These are phyloP conservation scores for Linderniella brevidens DNA, from an alignment of 257 asterid genomes.

Conservation along the genomic window DNA sequence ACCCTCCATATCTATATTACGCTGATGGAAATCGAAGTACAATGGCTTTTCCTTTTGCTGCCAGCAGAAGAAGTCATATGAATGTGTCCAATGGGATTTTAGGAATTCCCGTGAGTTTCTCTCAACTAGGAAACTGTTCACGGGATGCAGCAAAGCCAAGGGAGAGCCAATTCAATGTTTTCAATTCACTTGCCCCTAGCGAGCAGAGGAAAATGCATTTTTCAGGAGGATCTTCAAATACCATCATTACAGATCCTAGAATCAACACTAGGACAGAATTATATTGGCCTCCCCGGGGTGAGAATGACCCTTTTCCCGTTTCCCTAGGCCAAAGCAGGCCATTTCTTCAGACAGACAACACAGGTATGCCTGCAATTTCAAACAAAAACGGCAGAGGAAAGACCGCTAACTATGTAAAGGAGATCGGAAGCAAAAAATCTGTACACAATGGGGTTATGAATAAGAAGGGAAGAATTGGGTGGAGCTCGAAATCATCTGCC, in stretches of 20 bases:
- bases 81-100: too few relatives aligned
- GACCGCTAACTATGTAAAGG: conserved; percentile 14
- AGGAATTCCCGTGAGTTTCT: conserved; percentile 3
- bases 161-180: conserved; percentile 18
- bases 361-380: conserved; percentile 11
- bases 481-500: conserved; percentile 10
- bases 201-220: conserved; percentile 22
- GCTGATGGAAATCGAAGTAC: conserved; percentile 13
- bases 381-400: conserved; percentile 17
- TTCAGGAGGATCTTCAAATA: conserved; percentile 17
- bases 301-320: conserved; percentile 15
- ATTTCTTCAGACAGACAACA: conserved; percentile 13
- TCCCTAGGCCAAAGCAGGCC: conserved; percentile 12
- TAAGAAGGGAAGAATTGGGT: conserved; percentile 14
- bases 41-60: conserved; percentile 12
- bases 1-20: conserved; percentile 10
- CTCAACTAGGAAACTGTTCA: conserved; percentile 15
- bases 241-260: conserved; percentile 16
- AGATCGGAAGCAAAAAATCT: conserved; percentile 9
- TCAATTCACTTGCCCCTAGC: conserved; percentile 17
- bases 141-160: conserved; percentile 11
- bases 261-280: conserved; percentile 12
- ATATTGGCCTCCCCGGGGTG: conserved; percentile 18
- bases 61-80: too few relatives aligned
- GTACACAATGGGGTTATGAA: conserved; percentile 7